Evolutionary conservation across 2,329 filamentous ascomycete species (phyloP), one percentile per base, ranked within the genome.

Genomic region (Pyrenophora graminea): DNA sequence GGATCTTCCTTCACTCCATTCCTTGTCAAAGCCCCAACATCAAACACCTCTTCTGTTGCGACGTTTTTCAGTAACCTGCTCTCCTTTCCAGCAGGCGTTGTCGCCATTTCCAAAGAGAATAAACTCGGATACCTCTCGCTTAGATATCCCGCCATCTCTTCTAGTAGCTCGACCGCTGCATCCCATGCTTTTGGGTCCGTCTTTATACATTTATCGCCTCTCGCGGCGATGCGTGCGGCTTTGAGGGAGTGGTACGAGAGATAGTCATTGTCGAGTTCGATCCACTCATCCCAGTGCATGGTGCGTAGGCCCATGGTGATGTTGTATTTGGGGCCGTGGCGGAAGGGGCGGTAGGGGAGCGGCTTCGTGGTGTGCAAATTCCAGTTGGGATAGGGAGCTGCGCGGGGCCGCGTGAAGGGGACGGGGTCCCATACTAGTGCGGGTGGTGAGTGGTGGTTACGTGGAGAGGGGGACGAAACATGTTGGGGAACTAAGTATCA

Each of bases 251-350:
- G 89, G 68, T 80, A 95, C 45, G 82, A 83, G 1, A 85, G 80
- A 69, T 84, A 95, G 39, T 92, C 82, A 66, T 88, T 92, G 73
- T 95, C 91, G 21, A 95, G 82, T 73, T 95, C 89, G 64, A 93
- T 91, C 89, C 89, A 92, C 49, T 91, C 85, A 45, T 87, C 82
- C 73, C 84, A 85, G 27, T 83, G 78, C 75, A 90, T 81, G 7
- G 79, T 82, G n/a, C 89, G 82, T 2, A 93, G 78, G 0, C 89
- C 89, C 86, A 92, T 89, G 1, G 86, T 91, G 51, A 90, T 81
- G 64, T 88, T 82, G 70, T 91, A 91, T 55, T 85, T 88, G 6
- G 88, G 88, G 0, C 89, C 89, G 68, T 90, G 84, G 61, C 87
- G 83, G 71, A 93, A 93, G 0, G 89, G 88, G 5, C 89, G 82